Conservation (phyloP, 1,284 basidiomycete species). For the Agaricales sp. region DNA sequence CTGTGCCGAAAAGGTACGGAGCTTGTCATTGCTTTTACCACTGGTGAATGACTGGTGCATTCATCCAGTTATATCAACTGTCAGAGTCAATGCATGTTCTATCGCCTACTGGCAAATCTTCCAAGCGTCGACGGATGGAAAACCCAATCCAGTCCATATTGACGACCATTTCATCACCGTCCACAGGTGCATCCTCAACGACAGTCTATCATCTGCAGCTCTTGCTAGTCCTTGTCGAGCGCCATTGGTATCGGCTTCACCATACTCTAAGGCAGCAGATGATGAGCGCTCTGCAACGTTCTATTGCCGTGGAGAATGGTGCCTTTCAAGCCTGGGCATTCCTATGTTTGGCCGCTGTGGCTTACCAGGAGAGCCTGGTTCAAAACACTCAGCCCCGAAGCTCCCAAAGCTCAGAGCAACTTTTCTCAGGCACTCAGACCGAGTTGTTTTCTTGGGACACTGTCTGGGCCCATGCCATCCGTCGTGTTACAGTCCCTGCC, state of each 20-base stretch:
- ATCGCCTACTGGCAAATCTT: constrained; percentile 11
- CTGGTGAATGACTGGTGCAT: too few relatives aligned
- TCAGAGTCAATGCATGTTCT: constrained; percentile 47
- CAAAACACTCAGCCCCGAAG: constrained; percentile 8
- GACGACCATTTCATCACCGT: constrained; percentile 30
- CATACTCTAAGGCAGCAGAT: constrained; percentile 45
- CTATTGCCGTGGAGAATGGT: constrained; percentile 56
- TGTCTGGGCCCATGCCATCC: constrained; percentile 75
- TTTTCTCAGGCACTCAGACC: constrained; percentile 10
- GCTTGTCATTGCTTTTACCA: constrained; percentile 13
- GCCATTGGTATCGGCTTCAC: constrained; percentile 59
- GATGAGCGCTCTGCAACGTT: constrained; percentile 41
- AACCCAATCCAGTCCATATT: constrained; percentile 55
- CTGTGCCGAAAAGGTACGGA: constrained; percentile 54
- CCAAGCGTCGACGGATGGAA: constrained; percentile 43
- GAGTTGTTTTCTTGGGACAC: constrained; percentile 49
- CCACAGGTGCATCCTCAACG: constrained; percentile 22
- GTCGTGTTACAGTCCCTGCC: constrained; percentile 53
- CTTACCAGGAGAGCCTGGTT: constrained; percentile 30
- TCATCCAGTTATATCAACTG: constrained; percentile 43
- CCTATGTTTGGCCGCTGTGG: constrained; percentile 64
- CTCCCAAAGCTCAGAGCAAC: constrained; percentile 1
- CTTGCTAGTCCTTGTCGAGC: constrained; percentile 76
- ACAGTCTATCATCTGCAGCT: constrained; percentile 57
- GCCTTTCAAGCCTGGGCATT: constrained; percentile 75